Percentiles rank a stretch among this genome's conserved stretches.
Evolutionary conservation across 306 rosid genomes (phyloP).

Genomic region (Inga leiocalycina): DNA sequence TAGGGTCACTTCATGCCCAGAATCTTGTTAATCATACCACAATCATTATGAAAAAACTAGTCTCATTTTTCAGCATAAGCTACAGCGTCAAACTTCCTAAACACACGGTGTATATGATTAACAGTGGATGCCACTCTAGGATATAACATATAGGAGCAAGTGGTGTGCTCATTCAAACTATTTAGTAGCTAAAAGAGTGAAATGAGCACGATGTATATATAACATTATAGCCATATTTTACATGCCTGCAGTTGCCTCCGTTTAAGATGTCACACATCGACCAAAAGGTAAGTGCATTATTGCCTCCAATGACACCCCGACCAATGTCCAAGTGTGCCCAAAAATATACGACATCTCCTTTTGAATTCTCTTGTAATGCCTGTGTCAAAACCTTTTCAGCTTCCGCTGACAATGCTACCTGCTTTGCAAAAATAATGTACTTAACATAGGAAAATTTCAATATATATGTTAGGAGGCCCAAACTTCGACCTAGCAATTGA

Average conservation of each 20-base stretch:
- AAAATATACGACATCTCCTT: slow-evolving; percentile 83
- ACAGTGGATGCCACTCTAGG: slow-evolving; percentile 26
- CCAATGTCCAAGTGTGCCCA: slow-evolving; percentile 78
- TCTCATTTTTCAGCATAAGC: slow-evolving; percentile 21
- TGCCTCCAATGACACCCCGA: slow-evolving; percentile 48
- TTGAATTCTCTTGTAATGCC: slow-evolving; percentile 55
- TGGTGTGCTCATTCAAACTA: slow-evolving; percentile 24
- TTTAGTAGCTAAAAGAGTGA: slow-evolving; percentile 21
- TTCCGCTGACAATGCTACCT: slow-evolving; percentile 68
- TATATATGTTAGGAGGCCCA: slow-evolving; percentile 10
- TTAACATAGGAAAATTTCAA: slow-evolving; percentile 15
- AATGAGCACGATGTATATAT: slow-evolving; percentile 12
- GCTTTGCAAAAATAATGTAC: slow-evolving; percentile 44
- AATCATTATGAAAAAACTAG: slow-evolving; percentile 24
- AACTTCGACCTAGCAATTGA: slow-evolving; percentile 22
- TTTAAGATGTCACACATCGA: slow-evolving; percentile 89
- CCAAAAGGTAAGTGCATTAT: slow-evolving; percentile 82
- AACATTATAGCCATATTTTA: slow-evolving; percentile 8
- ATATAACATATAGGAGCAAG: slow-evolving; percentile 22
- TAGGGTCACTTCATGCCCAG: slow-evolving; percentile 17
- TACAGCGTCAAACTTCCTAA: background rate
- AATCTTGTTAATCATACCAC: slow-evolving; percentile 14
- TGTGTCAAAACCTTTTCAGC: slow-evolving; percentile 81
- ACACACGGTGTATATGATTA: background rate
- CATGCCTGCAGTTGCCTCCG: slow-evolving; percentile 90